Evolutionary conservation across 441 rosid genomes (phyloP).

Genomic region (Biscutella laevigata): DNA sequence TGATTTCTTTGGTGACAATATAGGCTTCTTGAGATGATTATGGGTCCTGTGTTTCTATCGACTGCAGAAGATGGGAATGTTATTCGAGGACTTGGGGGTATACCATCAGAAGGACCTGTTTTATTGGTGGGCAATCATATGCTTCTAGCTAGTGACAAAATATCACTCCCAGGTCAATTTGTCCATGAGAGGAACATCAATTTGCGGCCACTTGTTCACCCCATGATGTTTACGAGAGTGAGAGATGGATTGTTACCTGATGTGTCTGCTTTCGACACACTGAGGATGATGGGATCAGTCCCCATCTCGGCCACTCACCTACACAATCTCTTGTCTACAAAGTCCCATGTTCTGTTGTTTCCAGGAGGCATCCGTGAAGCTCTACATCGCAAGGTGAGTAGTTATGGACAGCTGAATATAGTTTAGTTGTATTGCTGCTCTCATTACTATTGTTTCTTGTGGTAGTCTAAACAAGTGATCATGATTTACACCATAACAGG

Average conservation of each 20-base stretch:
- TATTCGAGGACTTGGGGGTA: slow-evolving; percentile 66
- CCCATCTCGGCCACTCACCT: slow-evolving; percentile 67
- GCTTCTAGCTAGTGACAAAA: slow-evolving; percentile 59
- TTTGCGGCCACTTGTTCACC: slow-evolving; percentile 76
- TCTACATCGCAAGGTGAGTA: slow-evolving; percentile 67
- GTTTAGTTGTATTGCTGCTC: background rate
- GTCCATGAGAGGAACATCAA: slow-evolving; percentile 53
- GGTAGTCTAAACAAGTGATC: slow-evolving; percentile 1
- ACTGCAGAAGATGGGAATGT: slow-evolving; percentile 64
- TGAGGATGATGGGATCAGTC: slow-evolving; percentile 67
- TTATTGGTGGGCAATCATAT: slow-evolving; percentile 73
- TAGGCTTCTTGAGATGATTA: slow-evolving; percentile 38
- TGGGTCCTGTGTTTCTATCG: slow-evolving; percentile 71
- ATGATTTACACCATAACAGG: slow-evolving; percentile 34
- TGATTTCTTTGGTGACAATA: slow-evolving; percentile 14
- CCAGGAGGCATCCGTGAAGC: slow-evolving; percentile 95
- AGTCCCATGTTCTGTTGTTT: slow-evolving; percentile 62
- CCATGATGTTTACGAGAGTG: slow-evolving; percentile 41
- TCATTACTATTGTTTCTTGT: background rate
- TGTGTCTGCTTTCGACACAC: slow-evolving; percentile 33
- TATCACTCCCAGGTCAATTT: slow-evolving; percentile 41
- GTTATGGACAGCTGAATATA: background rate
- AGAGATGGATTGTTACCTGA: slow-evolving; percentile 41
- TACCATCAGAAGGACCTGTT: slow-evolving; percentile 83
- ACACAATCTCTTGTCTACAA: slow-evolving; percentile 63